phyloP scores from a whole-genome alignment of 1,139 yeast species.

The Pichia kudriavzevii region DNA sequence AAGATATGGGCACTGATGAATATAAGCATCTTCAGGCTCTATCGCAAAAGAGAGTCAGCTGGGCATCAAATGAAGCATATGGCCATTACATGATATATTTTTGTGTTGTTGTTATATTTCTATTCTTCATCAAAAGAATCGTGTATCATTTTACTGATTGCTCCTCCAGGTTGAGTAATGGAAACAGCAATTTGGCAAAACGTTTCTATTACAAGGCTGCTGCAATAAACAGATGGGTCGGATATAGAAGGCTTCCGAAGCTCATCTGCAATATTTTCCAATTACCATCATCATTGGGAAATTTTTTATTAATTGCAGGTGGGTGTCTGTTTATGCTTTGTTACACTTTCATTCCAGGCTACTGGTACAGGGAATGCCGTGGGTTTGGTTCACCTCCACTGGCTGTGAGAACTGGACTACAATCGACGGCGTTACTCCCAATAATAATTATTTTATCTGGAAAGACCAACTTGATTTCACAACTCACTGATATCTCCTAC shows the following conservation, averaged over 20 bases:
- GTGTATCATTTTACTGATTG: conserved; percentile 33
- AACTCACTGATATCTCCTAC: conserved; percentile 48
- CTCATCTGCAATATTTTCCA: conserved; percentile 34
- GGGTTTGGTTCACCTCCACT: conserved; percentile 65
- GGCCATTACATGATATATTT: conserved; percentile 43
- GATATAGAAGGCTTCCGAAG: conserved; percentile 43
- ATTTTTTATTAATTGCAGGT: conserved; percentile 34
- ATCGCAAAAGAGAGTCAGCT: conserved; percentile 37
- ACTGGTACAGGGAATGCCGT: conserved; percentile 47
- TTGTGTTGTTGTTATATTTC: conserved; percentile 32
- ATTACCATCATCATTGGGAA: conserved; percentile 46
- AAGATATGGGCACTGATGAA: conserved; percentile 30
- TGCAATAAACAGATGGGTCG: conserved; percentile 40
- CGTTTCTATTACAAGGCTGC: conserved; percentile 18
- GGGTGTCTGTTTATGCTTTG: conserved; percentile 41
- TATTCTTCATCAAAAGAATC: conserved; percentile 35
- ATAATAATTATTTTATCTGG: conserved; percentile 46
- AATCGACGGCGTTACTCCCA: conserved; percentile 48
- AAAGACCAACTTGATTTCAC: conserved; percentile 43
- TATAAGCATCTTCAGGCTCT: conserved; percentile 25
- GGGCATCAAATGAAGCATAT: conserved; percentile 35
- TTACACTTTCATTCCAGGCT: conserved; percentile 42
- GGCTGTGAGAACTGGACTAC: conserved; percentile 46
- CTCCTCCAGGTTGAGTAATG: conserved; percentile 21
- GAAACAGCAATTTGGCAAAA: conserved; percentile 12